phyloP scores from a whole-genome alignment of 768 basidiomycete genomes.

The Trametes cubensis region DNA sequence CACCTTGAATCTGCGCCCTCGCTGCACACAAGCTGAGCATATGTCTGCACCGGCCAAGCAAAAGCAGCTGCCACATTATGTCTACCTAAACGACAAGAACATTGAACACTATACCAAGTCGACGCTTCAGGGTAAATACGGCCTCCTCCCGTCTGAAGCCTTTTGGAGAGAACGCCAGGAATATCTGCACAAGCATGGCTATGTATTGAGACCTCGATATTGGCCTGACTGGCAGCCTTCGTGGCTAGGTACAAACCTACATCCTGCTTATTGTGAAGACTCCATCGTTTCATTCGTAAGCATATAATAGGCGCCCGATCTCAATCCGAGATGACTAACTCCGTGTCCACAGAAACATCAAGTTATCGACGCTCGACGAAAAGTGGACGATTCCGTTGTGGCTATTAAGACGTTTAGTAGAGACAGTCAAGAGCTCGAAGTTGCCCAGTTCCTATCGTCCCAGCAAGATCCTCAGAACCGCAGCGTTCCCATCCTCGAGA shows the following conservation, averaged over 20 bases:
- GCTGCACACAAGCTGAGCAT: neutral
- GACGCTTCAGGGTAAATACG: constrained; percentile 10
- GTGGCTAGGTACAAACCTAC: constrained; percentile 20
- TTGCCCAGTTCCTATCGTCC: constrained; percentile 8
- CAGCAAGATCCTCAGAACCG: constrained; percentile 26
- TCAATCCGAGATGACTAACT: neutral
- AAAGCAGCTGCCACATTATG: constrained; percentile 6
- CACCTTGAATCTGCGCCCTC: neutral
- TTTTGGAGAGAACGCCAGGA: constrained; percentile 22
- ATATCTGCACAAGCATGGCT: constrained; percentile 10
- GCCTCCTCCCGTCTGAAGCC: constrained; percentile 4
- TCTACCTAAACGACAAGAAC: neutral
- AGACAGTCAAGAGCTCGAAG: constrained; percentile 16
- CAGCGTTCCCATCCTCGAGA: constrained; percentile 28
- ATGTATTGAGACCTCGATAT: constrained; percentile 22
- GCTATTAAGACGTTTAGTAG: constrained; percentile 17
- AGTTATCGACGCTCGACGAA: constrained; percentile 24
- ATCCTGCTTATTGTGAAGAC: constrained; percentile 22
- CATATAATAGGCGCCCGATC: neutral
- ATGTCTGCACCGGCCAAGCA: neutral
- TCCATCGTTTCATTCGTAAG: constrained; percentile 15
- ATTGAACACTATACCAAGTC: neutral
- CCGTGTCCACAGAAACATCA: constrained; percentile 1
- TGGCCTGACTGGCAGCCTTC: constrained; percentile 26
- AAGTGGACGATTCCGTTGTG: constrained; percentile 3